Evolutionary conservation across 192 early-diverging fungal genomes (phyloP).

Genomic region (Backusella parvicylindrica): DNA sequence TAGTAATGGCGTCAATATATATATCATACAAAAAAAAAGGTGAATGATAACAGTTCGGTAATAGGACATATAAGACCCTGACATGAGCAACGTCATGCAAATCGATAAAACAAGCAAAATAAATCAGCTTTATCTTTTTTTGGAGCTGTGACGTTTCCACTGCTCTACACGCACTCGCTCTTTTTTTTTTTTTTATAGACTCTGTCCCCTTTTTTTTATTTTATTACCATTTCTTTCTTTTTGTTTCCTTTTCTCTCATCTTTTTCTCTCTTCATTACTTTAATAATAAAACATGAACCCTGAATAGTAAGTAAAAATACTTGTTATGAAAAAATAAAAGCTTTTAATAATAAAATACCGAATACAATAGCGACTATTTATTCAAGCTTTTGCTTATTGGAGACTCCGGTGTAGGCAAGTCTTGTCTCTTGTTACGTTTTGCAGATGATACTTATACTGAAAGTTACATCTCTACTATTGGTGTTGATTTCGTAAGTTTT

Average conservation of each 20-base stretch:
- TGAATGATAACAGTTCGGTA: too few relatives aligned
- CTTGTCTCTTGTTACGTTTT: slow-evolving; percentile 94
- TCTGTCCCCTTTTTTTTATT: neutral
- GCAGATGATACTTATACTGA: slow-evolving; percentile 99
- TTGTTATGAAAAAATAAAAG: neutral
- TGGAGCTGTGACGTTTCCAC: neutral
- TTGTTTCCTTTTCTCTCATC: neutral
- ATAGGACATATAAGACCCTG: too few relatives aligned
- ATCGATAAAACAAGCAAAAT: too few relatives aligned
- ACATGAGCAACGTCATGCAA: too few relatives aligned
- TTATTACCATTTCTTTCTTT: neutral
- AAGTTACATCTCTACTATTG: slow-evolving; percentile 97
- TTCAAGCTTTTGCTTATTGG: slow-evolving; percentile 99
- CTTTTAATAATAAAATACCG: neutral
- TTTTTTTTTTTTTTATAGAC: neutral
- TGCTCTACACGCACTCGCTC: neutral
- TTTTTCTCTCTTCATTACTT: neutral
- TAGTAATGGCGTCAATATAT: too few relatives aligned
- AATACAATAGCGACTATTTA: slow-evolving; percentile 82
- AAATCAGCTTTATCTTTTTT: neutral
- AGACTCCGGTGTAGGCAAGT: slow-evolving; percentile 98
- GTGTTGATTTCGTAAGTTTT: slow-evolving; percentile 92
- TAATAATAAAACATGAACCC: slow-evolving; percentile 19
- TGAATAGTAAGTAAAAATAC: slow-evolving; percentile 29
- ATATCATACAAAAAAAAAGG: too few relatives aligned